A percentile compares a stretch with the other conserved stretches of the same genome.
phyloP scores from a whole-genome alignment of 108 stramenopile genomes.

The Fragilaria crotonensis region DNA sequence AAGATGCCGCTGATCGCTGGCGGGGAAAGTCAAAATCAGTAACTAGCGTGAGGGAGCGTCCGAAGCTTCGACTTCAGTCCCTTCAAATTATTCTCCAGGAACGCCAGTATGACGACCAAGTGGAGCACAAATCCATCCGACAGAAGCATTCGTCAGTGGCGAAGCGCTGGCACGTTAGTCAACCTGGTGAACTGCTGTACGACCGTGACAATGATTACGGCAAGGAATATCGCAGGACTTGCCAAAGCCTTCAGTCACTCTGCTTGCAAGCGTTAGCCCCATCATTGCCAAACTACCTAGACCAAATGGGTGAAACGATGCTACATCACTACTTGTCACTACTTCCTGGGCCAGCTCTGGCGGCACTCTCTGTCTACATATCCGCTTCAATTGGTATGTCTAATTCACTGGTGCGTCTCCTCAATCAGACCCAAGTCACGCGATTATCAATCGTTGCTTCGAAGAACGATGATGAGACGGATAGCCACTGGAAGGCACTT shows the following conservation, averaged over 20 bases:
- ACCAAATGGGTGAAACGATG: neutral
- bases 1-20: neutral
- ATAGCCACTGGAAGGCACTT: neutral
- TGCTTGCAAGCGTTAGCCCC: slow-evolving; percentile 1
- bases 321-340: neutral
- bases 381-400: neutral
- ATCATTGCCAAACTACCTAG: neutral
- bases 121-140: neutral
- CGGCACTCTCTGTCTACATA: neutral
- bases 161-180: neutral
- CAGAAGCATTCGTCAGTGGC: neutral
- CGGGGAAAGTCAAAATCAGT: neutral
- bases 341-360: neutral
- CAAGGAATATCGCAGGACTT: neutral
- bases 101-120: neutral
- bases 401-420: neutral
- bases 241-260: neutral
- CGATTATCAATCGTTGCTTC: neutral
- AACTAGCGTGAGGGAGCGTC: neutral
- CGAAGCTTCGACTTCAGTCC: neutral
- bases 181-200: neutral
- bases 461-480: neutral
- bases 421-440: neutral
- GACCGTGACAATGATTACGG: neutral
- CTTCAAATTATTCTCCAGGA: slow-evolving; percentile 3